Conservation (phyloP, 306 rosid genomes). For the Pyrus betulifolia region DNA sequence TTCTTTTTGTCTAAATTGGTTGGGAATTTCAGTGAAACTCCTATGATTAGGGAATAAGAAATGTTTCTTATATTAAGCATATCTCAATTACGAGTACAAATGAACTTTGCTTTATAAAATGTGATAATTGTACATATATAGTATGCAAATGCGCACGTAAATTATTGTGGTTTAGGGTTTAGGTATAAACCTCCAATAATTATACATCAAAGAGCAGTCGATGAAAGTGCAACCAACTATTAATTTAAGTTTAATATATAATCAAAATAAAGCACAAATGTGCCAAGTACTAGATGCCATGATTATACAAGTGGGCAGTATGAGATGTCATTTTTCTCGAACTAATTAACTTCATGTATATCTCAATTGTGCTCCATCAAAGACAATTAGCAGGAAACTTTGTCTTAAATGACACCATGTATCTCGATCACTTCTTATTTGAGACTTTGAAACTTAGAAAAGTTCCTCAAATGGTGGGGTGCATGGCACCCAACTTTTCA, state of each 20-base stretch:
- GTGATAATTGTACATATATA: too few species aligned
- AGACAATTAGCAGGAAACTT: slow-evolving; percentile 8
- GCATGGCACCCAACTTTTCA: slow-evolving; percentile 12
- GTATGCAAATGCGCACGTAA: not conserved
- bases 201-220: slow-evolving; percentile 8
- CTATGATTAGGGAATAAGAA: slow-evolving; percentile 44
- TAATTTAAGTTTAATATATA: not conserved
- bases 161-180: too few species aligned
- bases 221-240: slow-evolving; percentile 24
- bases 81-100: slow-evolving; percentile 23
- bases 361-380: slow-evolving; percentile 19
- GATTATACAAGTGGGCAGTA: slow-evolving; percentile 37
- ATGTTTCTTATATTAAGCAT: slow-evolving; percentile 22
- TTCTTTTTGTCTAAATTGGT: slow-evolving; percentile 37
- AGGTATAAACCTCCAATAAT: not conserved
- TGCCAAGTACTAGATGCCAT: slow-evolving; percentile 9
- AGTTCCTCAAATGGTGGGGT: slow-evolving; percentile 2
- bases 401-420: not conserved
- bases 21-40: slow-evolving; percentile 47
- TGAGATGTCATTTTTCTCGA: slow-evolving; percentile 1
- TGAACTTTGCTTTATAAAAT: not conserved
- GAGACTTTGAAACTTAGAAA: not conserved
- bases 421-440: not conserved
- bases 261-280: not conserved
- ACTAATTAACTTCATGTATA: not conserved